These are phyloP conservation scores for Rhodotorula sphaerocarpa DNA, from an alignment of 768 basidiomycete genomes.

Conservation along the genomic window DNA sequence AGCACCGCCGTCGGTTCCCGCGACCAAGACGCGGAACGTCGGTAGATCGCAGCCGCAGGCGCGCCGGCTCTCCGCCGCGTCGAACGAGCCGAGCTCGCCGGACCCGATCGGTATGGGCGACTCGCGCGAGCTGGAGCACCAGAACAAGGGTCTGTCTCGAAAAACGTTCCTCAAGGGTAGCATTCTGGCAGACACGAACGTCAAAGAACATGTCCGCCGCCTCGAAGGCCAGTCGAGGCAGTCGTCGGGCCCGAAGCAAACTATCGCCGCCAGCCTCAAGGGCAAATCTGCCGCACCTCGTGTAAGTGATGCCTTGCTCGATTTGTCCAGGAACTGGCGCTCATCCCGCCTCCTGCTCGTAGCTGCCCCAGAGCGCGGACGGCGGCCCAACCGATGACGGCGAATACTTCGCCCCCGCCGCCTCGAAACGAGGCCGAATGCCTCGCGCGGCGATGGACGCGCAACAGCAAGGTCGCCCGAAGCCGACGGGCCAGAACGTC, in stretches of 20 bases:
- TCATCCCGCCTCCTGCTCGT: no score
- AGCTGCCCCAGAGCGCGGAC: not conserved
- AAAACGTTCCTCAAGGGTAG: no score
- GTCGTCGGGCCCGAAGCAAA: no score
- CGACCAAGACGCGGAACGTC: not conserved
- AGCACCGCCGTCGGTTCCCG: not conserved
- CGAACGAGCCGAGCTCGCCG: constrained; percentile 2
- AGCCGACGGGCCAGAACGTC: no score
- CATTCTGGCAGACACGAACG: not conserved
- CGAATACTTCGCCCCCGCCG: not conserved
- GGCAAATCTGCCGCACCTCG: no score
- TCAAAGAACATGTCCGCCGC: no score
- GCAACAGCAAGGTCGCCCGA: no score
- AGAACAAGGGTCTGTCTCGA: no score
- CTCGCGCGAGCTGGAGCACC: not conserved
- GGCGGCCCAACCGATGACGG: constrained; percentile 3
- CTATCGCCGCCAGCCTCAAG: no score
- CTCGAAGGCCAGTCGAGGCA: no score
- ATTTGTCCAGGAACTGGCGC: not conserved
- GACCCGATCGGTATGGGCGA: not conserved
- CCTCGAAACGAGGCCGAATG: not conserved
- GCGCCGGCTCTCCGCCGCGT: not conserved
- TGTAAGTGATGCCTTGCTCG: no score
- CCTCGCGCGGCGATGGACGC: not conserved
- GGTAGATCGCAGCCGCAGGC: no score